Percentiles rank a stretch among this genome's conserved stretches.
phyloP scores from a whole-genome alignment of 2,329 filamentous ascomycete genomes.

The Botrytis sinoallii region DNA sequence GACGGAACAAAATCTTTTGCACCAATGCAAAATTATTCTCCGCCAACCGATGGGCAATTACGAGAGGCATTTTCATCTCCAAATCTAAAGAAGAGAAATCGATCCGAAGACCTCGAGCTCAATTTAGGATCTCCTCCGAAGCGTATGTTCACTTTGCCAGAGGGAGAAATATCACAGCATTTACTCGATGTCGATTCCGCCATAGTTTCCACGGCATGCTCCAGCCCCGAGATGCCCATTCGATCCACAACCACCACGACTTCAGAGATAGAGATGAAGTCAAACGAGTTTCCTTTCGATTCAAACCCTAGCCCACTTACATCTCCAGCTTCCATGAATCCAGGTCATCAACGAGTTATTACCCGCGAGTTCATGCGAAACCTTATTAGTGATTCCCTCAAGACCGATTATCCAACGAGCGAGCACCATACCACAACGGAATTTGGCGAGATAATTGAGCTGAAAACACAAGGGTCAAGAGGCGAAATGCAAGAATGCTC shows the following conservation, averaged over 20 bases:
- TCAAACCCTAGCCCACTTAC: constrained; percentile 13
- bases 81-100: constrained; percentile 24
- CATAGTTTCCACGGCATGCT: background rate
- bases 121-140: constrained; percentile 32
- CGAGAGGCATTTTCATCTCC: constrained; percentile 4
- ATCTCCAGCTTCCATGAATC: constrained; percentile 23
- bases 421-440: constrained; percentile 31
- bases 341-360: constrained; percentile 30
- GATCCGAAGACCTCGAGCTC: constrained; percentile 27
- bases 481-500: constrained; percentile 33
- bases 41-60: background rate
- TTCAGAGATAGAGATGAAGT: background rate
- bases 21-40: background rate
- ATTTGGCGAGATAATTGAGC: constrained; percentile 33
- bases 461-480: constrained; percentile 30
- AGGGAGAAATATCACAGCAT: constrained; percentile 23
- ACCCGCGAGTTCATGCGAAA: constrained; percentile 34
- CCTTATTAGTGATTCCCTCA: constrained; percentile 32
- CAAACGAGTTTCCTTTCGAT: background rate
- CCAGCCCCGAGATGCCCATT: background rate
- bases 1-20: constrained; percentile 19
- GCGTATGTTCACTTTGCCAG: constrained; percentile 30
- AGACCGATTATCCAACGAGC: constrained; percentile 30
- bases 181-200: background rate
- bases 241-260: background rate